These are phyloP conservation scores for Epichloe glyceriae DNA, from an alignment of 2,329 filamentous ascomycete genomes.

Conservation along the genomic window DNA sequence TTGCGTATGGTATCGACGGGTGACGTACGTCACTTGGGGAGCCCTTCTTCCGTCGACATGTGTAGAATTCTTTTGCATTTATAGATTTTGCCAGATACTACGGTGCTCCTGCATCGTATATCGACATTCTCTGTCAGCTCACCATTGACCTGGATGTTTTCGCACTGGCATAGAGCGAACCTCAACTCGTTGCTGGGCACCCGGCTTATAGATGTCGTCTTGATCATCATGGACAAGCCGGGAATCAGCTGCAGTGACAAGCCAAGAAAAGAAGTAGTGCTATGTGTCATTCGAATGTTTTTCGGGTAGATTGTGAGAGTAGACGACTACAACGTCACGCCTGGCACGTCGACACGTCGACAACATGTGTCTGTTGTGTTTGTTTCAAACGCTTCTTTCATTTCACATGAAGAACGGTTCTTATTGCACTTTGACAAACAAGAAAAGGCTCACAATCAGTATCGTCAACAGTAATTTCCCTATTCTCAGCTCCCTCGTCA, in stretches of 20 bases:
- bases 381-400: too few relatives aligned
- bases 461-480: too few relatives aligned
- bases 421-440: too few relatives aligned
- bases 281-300: neutral
- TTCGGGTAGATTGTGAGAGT: neutral
- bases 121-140: constrained; percentile 36
- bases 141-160: constrained; percentile 39
- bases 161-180: constrained; percentile 41
- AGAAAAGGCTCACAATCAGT: too few relatives aligned
- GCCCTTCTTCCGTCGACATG: neutral
- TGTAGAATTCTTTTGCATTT: neutral
- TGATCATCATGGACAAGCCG: constrained; percentile 38
- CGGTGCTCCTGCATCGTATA: constrained; percentile 22
- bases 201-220: constrained; percentile 42
- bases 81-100: constrained; percentile 21
- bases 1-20: too few relatives aligned
- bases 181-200: constrained; percentile 42
- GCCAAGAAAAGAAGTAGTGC: neutral
- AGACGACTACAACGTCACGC: neutral
- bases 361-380: too few relatives aligned
- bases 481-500: too few relatives aligned
- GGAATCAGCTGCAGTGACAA: constrained; percentile 50
- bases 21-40: neutral
- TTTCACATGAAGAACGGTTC: too few relatives aligned
- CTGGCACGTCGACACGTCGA: neutral